These are phyloP conservation scores for Penicillium odoratum DNA, from an alignment of 495 filamentous ascomycete genomes.

Conservation along the genomic window DNA sequence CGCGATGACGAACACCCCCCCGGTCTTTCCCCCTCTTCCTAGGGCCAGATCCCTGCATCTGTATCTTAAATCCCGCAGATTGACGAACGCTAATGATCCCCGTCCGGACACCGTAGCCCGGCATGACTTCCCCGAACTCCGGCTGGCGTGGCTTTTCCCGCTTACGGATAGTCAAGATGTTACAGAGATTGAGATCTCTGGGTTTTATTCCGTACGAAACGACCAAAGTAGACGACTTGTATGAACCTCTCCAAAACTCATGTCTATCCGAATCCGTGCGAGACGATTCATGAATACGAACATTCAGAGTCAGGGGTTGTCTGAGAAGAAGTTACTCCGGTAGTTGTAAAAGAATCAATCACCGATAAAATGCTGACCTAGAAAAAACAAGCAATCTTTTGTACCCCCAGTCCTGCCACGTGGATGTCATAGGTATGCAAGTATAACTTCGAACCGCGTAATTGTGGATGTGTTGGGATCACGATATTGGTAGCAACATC, in stretches of 20 bases:
- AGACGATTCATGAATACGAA: neutral
- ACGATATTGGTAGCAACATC: conserved; percentile 1
- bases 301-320: neutral
- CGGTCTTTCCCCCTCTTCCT: neutral
- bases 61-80: neutral
- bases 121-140: neutral
- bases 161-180: neutral
- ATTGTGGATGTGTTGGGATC: neutral
- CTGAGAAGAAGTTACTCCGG: neutral
- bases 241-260: neutral
- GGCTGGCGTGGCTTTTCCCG: neutral
- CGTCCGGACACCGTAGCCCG: neutral
- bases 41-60: neutral
- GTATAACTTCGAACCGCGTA: neutral
- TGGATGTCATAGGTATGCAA: neutral
- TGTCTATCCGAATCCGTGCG: neutral
- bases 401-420: neutral
- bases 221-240: neutral
- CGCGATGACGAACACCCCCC: conserved; percentile 7
- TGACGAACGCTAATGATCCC: neutral
- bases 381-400: neutral
- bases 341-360: neutral
- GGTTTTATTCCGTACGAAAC: neutral
- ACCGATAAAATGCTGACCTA: neutral
- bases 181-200: neutral